Evolutionary conservation across 108 stramenopile genomes (phyloP).

Genomic region (Mayamaea pseudoterrestris): DNA sequence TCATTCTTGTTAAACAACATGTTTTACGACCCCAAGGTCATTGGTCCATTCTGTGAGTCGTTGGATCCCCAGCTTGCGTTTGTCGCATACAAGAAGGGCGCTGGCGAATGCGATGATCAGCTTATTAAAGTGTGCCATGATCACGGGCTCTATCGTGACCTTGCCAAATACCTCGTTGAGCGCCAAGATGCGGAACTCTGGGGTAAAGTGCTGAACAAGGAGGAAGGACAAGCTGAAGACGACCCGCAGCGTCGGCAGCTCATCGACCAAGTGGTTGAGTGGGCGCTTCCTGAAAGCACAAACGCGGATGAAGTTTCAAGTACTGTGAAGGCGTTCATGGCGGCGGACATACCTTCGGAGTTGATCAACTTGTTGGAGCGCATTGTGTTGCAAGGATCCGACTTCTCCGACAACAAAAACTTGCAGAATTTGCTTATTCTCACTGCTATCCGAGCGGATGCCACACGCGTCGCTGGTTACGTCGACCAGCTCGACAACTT

Average conservation of each 20-base stretch:
- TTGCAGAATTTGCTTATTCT: slow-evolving; percentile 99
- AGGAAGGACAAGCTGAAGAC: slow-evolving; percentile 58
- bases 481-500: slow-evolving; percentile 99
- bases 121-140: slow-evolving; percentile 92
- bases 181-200: slow-evolving; percentile 96
- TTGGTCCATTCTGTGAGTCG: slow-evolving; percentile 98
- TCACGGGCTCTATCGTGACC: slow-evolving; percentile 97
- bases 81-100: slow-evolving; percentile 96
- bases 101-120: slow-evolving; percentile 97
- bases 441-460: slow-evolving; percentile 96
- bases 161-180: slow-evolving; percentile 98
- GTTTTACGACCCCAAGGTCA: slow-evolving; percentile 99
- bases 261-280: slow-evolving; percentile 99
- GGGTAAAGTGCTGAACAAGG: slow-evolving; percentile 87
- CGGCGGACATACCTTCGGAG: slow-evolving; percentile 96
- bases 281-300: slow-evolving; percentile 98
- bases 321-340: slow-evolving; percentile 99
- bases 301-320: slow-evolving; percentile 98
- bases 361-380: slow-evolving; percentile 98
- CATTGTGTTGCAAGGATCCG: slow-evolving; percentile 97
- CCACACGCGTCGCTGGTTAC: slow-evolving; percentile 94
- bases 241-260: slow-evolving; percentile 83
- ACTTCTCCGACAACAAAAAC: slow-evolving; percentile 99
- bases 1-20: slow-evolving; percentile 98
- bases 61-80: slow-evolving; percentile 98